These are phyloP conservation scores for Candida oleophila DNA, from an alignment of 805 yeast species.

Conservation along the genomic window DNA sequence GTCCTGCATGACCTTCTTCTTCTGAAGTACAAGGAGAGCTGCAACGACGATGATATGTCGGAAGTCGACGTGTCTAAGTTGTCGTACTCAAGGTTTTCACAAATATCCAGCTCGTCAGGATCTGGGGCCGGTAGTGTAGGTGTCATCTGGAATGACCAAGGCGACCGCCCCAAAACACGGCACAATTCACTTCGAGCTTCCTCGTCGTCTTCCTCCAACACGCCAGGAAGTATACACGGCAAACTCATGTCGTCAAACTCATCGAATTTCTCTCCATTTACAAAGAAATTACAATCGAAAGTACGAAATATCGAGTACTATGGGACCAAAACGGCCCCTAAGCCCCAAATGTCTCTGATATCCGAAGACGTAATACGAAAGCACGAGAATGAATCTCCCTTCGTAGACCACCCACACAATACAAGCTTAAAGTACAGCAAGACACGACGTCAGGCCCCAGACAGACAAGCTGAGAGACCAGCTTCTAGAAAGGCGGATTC, in stretches of 20 bases:
- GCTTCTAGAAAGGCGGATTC: not conserved
- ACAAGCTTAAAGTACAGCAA: not conserved
- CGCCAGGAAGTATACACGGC: not conserved
- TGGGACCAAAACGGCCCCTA: not conserved
- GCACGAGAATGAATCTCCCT: constrained; percentile 18
- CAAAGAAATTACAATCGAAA: constrained; percentile 23
- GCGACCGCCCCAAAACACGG: not conserved
- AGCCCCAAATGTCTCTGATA: constrained; percentile 4
- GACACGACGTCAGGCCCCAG: not conserved
- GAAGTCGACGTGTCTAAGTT: constrained; percentile 30
- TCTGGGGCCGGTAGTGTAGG: not conserved
- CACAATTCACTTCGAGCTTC: not conserved
- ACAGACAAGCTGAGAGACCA: constrained; percentile 2
- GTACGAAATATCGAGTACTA: constrained; percentile 11
- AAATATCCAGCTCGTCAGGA: constrained; percentile 21
- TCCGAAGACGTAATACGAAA: constrained; percentile 3
- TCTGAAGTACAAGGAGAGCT: not conserved
- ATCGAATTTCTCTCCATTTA: constrained; percentile 25
- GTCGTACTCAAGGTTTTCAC: constrained; percentile 39
- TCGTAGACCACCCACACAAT: constrained; percentile 11
- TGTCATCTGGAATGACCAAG: constrained; percentile 5
- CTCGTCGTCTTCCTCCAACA: not conserved
- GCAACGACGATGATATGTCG: constrained; percentile 17
- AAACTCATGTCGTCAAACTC: not conserved
- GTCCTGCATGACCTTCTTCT: not conserved